Evolutionary conservation across 1,139 yeast genomes (phyloP), one percentile per base, ranked within the genome.

Genomic region (Geotrichum bryndzae): DNA sequence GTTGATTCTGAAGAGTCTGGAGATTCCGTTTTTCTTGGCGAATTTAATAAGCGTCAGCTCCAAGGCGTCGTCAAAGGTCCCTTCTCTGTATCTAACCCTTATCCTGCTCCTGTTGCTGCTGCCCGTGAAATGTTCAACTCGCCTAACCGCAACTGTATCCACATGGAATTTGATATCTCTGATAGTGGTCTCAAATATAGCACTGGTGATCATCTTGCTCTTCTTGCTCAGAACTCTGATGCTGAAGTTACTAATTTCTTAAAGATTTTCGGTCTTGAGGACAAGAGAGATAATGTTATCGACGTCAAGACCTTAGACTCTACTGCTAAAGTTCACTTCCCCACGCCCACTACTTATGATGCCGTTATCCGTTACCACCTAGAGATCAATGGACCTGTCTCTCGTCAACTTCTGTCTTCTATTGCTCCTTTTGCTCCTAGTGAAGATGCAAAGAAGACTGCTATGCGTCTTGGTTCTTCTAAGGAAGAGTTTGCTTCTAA

Each of bases 131-230:
- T 95, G 66, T 92, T 92, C 78, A 79, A 78, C 63, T 78, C 86
- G 1, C 73, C 78, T 23, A 83, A 80, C 52, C 86, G 98, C 77
- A 83, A 84, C 68, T 94, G 99, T 78, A 84, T 94, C 64, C 99
- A 94, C 73, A 84, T 88, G 62, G 99, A 94, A 74, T 85, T 95
- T 69, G 97, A 92, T 70, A 77, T 91, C 58, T 80, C 90, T 1
- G 61, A 46, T 8, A 84, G 95, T 3, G 88, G 88, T 70, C 79
- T 94, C 72, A 85, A 87, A 71, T 94, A 94, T 75, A 80, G 91
- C 59, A 94, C 99, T 11, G 99, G 99, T 74, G 99, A 94, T 74
- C 99, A 94, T 76, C 78, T 94, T 68, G 98, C 97, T 13, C 79
- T 94, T 64, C 89, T 97, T 96, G 94, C 98, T 51, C 90, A 95